Evolutionary conservation across 805 yeast genomes (phyloP).

Genomic region (Myxozyma geophila): DNA sequence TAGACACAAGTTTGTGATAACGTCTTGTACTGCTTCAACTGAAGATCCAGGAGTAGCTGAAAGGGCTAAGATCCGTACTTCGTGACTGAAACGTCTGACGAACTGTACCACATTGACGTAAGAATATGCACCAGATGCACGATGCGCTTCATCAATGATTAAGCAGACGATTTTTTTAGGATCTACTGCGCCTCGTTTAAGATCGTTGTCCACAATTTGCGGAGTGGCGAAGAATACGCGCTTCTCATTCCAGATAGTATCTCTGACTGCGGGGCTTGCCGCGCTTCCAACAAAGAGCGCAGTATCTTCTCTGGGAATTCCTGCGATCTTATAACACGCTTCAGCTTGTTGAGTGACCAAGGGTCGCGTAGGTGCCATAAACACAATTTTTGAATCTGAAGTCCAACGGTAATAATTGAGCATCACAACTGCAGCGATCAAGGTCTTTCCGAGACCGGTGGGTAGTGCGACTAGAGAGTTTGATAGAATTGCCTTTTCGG

Average conservation of each 20-base stretch:
- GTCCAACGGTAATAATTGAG: conserved; percentile 89
- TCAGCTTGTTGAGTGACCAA: conserved; percentile 94
- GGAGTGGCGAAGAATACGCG: conserved; percentile 94
- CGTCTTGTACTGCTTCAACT: conserved; percentile 84
- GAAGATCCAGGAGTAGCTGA: conserved; percentile 97
- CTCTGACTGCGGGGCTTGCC: conserved; percentile 59
- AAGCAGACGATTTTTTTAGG: conserved; percentile 76
- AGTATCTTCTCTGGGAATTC: conserved; percentile 74
- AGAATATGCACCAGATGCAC: conserved; percentile 89
- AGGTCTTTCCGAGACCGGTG: conserved; percentile 96
- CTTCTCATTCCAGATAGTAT: conserved; percentile 74
- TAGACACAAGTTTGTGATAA: conserved; percentile 72
- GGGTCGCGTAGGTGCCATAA: conserved; percentile 97
- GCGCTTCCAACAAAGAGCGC: conserved; percentile 72
- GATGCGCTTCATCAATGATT: conserved; percentile 94
- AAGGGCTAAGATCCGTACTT: conserved; percentile 78
- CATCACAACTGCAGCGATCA: conserved; percentile 94
- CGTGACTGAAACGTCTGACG: conserved; percentile 62
- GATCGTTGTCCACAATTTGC: conserved; percentile 91
- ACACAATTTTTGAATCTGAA: conserved; percentile 73
- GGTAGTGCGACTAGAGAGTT: conserved; percentile 90
- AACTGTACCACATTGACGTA: conserved; percentile 81
- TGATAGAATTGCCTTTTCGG: conserved; percentile 67
- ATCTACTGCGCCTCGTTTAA: conserved; percentile 71
- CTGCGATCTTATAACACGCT: conserved; percentile 87